Conservation (phyloP, 176 grass and related monocot genomes). For the Triticum timopheevii region DNA sequence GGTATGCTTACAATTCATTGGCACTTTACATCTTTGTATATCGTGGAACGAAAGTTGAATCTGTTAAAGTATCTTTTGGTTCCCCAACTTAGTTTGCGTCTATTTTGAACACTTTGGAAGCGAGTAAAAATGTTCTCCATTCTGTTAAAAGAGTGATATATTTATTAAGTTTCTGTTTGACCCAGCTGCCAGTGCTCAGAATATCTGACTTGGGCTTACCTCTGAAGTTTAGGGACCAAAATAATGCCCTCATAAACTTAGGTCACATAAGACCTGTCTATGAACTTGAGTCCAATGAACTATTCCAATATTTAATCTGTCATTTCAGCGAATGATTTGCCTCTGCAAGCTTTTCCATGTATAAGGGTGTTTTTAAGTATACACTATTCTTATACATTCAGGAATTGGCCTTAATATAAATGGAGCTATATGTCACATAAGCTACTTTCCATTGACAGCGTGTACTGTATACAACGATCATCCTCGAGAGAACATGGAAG, state of each 20-base stretch:
- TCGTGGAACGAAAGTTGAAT: slow-evolving; percentile 2
- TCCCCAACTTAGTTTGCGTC: slow-evolving; percentile 18
- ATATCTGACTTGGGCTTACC: background rate
- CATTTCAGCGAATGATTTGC: background rate
- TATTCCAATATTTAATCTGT: background rate
- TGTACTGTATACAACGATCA: background rate
- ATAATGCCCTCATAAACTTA: slow-evolving; percentile 7
- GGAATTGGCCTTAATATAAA: background rate
- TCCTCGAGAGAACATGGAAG: background rate
- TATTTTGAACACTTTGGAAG: slow-evolving; percentile 10
- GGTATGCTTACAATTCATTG: slow-evolving; percentile 56
- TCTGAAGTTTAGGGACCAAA: slow-evolving; percentile 20
- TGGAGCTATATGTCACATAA: background rate
- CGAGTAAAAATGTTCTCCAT: background rate
- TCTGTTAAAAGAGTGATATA: background rate
- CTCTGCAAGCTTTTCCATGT: background rate
- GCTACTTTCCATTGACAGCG: background rate
- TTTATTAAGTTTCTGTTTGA: background rate
- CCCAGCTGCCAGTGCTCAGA: background rate
- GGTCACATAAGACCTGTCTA: background rate
- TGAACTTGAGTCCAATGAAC: background rate
- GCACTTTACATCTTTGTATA: slow-evolving; percentile 15
- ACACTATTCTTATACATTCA: background rate
- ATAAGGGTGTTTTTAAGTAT: background rate
- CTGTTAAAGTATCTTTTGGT: slow-evolving; percentile 26